These are phyloP conservation scores for Mikania micrantha DNA, from an alignment of 129 eudicot species.

Conservation along the genomic window DNA sequence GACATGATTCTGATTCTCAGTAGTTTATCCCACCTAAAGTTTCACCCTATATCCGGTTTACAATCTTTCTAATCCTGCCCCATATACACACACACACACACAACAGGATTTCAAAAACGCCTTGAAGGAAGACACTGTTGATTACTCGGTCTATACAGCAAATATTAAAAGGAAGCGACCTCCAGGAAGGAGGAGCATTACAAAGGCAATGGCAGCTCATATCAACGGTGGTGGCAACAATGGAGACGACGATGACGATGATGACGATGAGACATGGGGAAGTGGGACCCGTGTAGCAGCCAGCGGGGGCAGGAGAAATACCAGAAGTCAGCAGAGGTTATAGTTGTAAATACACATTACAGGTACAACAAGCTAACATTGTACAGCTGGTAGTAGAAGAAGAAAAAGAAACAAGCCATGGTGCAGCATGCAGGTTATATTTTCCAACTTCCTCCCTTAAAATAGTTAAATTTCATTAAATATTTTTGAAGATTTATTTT, in stretches of 20 bases:
- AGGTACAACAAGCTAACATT: slow-evolving; percentile 53
- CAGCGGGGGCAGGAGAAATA: slow-evolving; percentile 43
- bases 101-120: slow-evolving; percentile 85
- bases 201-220: slow-evolving; percentile 33
- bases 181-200: slow-evolving; percentile 50
- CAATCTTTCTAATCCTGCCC: neutral
- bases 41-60: neutral
- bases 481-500: slow-evolving; percentile 17
- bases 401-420: slow-evolving; percentile 14
- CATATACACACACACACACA: neutral
- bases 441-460: slow-evolving; percentile 7
- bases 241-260: slow-evolving; percentile 36
- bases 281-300: slow-evolving; percentile 30
- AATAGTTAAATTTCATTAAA: slow-evolving; percentile 22
- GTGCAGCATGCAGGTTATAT: slow-evolving; percentile 22
- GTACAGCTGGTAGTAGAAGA: slow-evolving; percentile 58
- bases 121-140: slow-evolving; percentile 82
- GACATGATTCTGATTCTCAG: too few species aligned
- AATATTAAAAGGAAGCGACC: slow-evolving; percentile 86
- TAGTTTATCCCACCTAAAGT: neutral
- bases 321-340: slow-evolving; percentile 60
- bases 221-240: slow-evolving; percentile 29
- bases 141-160: slow-evolving; percentile 79
- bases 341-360: slow-evolving; percentile 58
- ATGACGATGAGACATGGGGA: slow-evolving; percentile 53